Base-by-base conservation (phyloP, 805 yeast genomes). In the Lachancea sp. region DNA sequence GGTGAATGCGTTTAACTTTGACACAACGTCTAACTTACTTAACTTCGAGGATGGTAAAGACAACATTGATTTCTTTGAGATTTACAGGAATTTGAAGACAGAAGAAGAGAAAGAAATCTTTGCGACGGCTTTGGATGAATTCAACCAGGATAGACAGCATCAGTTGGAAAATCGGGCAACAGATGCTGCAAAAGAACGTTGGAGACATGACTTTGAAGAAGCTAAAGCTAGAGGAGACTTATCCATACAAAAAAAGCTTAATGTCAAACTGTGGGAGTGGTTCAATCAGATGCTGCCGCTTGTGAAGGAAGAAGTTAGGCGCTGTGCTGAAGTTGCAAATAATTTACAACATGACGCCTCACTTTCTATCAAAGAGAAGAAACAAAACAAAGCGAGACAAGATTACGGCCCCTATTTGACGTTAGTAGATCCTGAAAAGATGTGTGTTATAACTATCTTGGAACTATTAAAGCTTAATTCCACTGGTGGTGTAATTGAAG, bases 191-290 rank as follows among this genome's bases (percentile, higher is more conserved):
- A 77, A 75, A 47, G 86, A 81, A 53, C 82, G 84, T 59, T 90
- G 98, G 98, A 80, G 77, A 57, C 80, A 79, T 50, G 89, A 80
- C 47, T 82, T 75, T 50, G 94, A 86, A 51, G 78, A 75, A 39
- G 70, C 78, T 54, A 68, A 69, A 43, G 69, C 71, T 35, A 70
- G 81, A 48, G 86, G 86, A 17, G 77, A 71, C 9, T 55, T 74
- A 39, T 59, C 76, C 3, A 60, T 78, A 28, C 74, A 77, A 34
- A 74, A 77, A 43, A 72, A 77, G 9, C 65, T 89, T 29, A 88
- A 87, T 43, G 80, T 78, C 1, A 78, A 79, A 49, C 64, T 92
- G 29, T 92, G 87, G 76, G 75, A 76, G 44, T 92, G 98, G 98
- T 81, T 82, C 49, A 71, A 72, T 39, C 78, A 76, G 34, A 70